Conservation (phyloP, 2,329 filamentous ascomycete species). For the Penicillium sp. region DNA sequence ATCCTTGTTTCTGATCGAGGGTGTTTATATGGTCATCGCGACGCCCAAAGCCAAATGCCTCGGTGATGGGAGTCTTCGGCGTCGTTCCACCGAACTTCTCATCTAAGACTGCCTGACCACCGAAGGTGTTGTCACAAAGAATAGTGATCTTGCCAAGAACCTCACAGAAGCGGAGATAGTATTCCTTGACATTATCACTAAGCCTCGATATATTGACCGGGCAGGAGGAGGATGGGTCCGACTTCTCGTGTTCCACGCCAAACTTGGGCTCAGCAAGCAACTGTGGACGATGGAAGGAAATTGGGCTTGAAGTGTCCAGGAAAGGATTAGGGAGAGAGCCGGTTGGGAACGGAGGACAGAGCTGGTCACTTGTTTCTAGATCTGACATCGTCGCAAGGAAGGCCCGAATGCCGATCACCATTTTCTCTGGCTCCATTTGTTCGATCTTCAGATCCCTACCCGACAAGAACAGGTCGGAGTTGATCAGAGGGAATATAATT, state of each 20-base stretch:
- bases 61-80: conserved; percentile 91
- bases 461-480: conserved; percentile 80
- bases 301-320: conserved; percentile 37
- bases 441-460: conserved; percentile 81
- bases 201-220: conserved; percentile 63
- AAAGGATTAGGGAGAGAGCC: conserved; percentile 48
- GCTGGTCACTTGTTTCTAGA: conserved; percentile 77
- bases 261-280: conserved; percentile 38
- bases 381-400: conserved; percentile 93
- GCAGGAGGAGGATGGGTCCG: conserved; percentile 37
- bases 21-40: conserved; percentile 74
- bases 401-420: conserved; percentile 94
- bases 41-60: conserved; percentile 86
- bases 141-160: conserved; percentile 95
- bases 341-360: conserved; percentile 79
- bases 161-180: conserved; percentile 88
- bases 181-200: conserved; percentile 75
- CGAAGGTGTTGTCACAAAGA: conserved; percentile 95
- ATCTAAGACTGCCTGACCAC: conserved; percentile 89
- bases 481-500: conserved; percentile 93
- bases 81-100: conserved; percentile 88
- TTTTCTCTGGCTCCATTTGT: conserved; percentile 90
- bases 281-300: conserved; percentile 37
- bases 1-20: conserved; percentile 84
- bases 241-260: conserved; percentile 25